Base-by-base conservation (phyloP, 208 protist species). In the Kentomonas sorsogonicus region DNA sequence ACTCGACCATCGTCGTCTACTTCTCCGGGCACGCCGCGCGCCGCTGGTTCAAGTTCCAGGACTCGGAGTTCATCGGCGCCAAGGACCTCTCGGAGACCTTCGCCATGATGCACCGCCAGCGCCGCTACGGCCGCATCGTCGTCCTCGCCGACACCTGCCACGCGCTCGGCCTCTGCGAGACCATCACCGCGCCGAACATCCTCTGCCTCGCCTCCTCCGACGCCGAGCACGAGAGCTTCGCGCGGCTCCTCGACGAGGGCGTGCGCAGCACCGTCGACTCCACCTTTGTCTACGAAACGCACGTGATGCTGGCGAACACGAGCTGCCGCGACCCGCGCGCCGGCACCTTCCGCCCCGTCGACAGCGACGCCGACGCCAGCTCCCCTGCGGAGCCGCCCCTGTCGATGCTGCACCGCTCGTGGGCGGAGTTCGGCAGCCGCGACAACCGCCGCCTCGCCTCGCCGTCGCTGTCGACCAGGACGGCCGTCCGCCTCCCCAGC, bases 11-110 rank as follows among this genome's bases (percentile, higher is more conserved):
- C 15, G 59, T 99, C n/a, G 82, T 99, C 30, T 99, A 97, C 79
- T 61, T 98, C 41, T 66, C 93, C 26, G 98, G 98, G 7, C 98
- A 99, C 64, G 96, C 92, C 25, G 97, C 97, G 22, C 85, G 98
- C 53, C 77, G 93, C 33, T 98, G 98, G 72, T 88, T 99, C 41
- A 99, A 99, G 69, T 98, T 99, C 65, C 96, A 98, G 60, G 95
- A 98, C 58, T 69, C 71, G 3, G 91, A 97, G 66, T 97, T 97
- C 64, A 56, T 98, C 44, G 80, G 69, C 56, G 82, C 77, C 16
- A 53, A 59, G 1, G 91, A 97, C 57, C 57, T 99, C n/a, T 83
- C 90, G 6, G 94, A 98, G 53, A 92, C 91, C n/a, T 79, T 99
- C 31, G 75, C 86, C 73, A 94, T 98, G 76, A 98, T 99, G 96